Evolutionary conservation across 306 rosid species (phyloP).

Genomic region (Ochetophila trinervis): DNA sequence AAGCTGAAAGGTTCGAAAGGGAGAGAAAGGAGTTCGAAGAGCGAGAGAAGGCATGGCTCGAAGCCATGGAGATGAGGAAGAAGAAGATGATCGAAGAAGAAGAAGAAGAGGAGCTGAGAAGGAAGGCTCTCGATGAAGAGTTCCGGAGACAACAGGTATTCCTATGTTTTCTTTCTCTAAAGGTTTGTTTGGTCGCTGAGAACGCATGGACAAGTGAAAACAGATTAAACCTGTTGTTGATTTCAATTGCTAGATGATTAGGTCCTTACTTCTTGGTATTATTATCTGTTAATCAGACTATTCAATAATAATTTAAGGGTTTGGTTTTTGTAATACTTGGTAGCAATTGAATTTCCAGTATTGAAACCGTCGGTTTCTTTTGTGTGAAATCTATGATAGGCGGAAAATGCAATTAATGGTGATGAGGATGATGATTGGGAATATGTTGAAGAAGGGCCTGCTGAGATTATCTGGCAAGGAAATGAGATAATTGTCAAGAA

Average conservation of each 20-base stretch:
- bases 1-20: slow-evolving; percentile 56
- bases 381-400: slow-evolving; percentile 28
- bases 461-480: slow-evolving; percentile 82
- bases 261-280: too few species aligned
- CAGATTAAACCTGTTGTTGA: background rate
- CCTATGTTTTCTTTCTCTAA: background rate
- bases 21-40: slow-evolving; percentile 55
- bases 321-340: background rate
- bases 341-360: background rate
- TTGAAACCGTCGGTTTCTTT: background rate
- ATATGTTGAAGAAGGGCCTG: slow-evolving; percentile 64
- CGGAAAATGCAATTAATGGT: slow-evolving; percentile 24
- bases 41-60: slow-evolving; percentile 69
- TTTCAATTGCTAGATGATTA: too few species aligned
- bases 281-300: too few species aligned
- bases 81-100: slow-evolving; percentile 29
- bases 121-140: slow-evolving; percentile 44
- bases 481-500: slow-evolving; percentile 75
- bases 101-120: slow-evolving; percentile 38
- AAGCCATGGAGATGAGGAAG: slow-evolving; percentile 46
- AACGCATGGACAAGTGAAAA: slow-evolving; percentile 4
- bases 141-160: slow-evolving; percentile 35
- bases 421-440: slow-evolving; percentile 47
- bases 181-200: slow-evolving; percentile 13
- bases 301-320: too few species aligned